Base-by-base conservation (phyloP, 805 yeast species). In the Ogataea ramenticola region DNA sequence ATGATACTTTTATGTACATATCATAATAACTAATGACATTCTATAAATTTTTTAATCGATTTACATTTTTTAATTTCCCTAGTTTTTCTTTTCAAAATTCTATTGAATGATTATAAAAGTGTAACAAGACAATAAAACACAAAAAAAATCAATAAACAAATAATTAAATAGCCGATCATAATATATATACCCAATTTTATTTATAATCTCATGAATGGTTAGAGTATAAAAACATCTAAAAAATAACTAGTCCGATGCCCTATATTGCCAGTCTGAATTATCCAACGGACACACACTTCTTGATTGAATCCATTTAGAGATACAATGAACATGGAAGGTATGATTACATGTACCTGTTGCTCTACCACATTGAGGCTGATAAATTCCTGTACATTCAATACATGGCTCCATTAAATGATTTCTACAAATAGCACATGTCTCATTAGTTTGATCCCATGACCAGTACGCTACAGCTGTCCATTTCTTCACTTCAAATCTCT, bases 381-480 rank as follows among this genome's bases (percentile, higher is more conserved):
- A 73, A 16, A 80, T 66, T 32, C 78, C 77, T 62, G 79, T 78
- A 62, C 99, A 93, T 62, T 90, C 98, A 51, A 93, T 86, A 62
- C 99, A 93, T 16, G 93, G 93, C 58, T 93, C 99, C 99, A 93
- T 93, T 53, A 93, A 75, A 65, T 91, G 97, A 65, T 91, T 93
- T 61, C 98, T 77, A 74, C 99, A 93, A 61, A 93, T 93, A 34
- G 99, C 98, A 71, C 99, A 93, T 44, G 87, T 88, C 51, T 95
- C 99, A 44, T 57, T 59, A 44, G 57, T 70, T 68, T 58, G 70
- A 67, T 75, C 96, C 99, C 99, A 93, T 0, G 97, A 88, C 99
- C 99, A 93, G 61, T 93, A 88, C n/a, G 98, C 98, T 40, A 93
- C 99, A 0, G 98, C 98, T 14, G 96, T 89, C 98, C 99, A 91